These are phyloP conservation scores for Neocucurbitaria cava DNA, from an alignment of 2,329 filamentous ascomycete species.

Conservation along the genomic window DNA sequence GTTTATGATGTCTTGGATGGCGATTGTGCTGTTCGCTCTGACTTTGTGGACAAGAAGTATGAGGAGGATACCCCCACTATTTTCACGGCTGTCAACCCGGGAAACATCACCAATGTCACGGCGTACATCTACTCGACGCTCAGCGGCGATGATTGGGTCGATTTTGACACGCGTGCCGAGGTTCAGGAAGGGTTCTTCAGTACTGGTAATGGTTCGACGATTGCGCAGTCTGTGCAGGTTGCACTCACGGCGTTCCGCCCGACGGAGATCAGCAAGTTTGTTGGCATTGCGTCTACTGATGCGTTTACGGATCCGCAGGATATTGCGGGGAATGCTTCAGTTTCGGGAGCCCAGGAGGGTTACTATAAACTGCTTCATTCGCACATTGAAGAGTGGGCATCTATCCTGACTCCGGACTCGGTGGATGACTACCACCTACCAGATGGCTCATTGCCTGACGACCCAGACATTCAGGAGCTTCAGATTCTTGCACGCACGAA, in stretches of 20 bases:
- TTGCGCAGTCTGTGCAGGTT: slow-evolving; percentile 67
- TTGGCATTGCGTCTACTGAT: slow-evolving; percentile 73
- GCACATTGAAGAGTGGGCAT: slow-evolving; percentile 68
- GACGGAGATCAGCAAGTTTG: slow-evolving; percentile 68
- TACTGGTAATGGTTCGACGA: slow-evolving; percentile 64
- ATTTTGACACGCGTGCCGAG: slow-evolving; percentile 52
- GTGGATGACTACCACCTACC: slow-evolving; percentile 69
- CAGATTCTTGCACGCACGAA: slow-evolving; percentile 64
- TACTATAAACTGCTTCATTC: slow-evolving; percentile 62
- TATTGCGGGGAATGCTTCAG: slow-evolving; percentile 63
- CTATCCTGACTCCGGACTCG: slow-evolving; percentile 65
- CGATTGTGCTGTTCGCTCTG: slow-evolving; percentile 69
- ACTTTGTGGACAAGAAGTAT: slow-evolving; percentile 63
- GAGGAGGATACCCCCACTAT: slow-evolving; percentile 62
- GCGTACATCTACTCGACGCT: slow-evolving; percentile 65
- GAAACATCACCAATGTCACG: slow-evolving; percentile 67
- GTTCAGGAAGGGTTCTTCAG: slow-evolving; percentile 60
- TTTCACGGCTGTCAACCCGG: slow-evolving; percentile 69
- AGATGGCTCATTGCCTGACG: slow-evolving; percentile 62
- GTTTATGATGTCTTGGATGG: slow-evolving; percentile 74
- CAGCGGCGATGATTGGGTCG: slow-evolving; percentile 54
- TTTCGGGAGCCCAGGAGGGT: slow-evolving; percentile 59
- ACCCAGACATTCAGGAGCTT: slow-evolving; percentile 63
- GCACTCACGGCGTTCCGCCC: slow-evolving; percentile 60
- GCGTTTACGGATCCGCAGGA: slow-evolving; percentile 66